These are phyloP conservation scores for Neoarthrinium moseri DNA, from an alignment of 2,329 filamentous ascomycete genomes.

Conservation along the genomic window DNA sequence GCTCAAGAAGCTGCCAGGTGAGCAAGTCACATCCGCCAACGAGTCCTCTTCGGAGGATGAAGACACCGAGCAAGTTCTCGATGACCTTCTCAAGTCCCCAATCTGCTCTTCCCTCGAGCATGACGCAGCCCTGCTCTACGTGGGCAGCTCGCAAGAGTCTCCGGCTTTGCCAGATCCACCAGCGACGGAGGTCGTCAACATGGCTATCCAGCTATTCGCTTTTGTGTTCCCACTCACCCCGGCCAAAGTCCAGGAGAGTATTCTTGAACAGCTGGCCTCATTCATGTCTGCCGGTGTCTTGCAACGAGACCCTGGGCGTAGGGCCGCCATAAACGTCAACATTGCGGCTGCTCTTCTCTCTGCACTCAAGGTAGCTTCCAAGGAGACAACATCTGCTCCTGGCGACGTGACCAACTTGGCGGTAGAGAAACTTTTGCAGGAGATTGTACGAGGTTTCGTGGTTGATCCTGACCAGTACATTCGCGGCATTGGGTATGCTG, in stretches of 20 bases:
- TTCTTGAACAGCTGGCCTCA: constrained; percentile 88
- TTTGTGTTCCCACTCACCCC: constrained; percentile 87
- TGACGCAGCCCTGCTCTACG: constrained; percentile 80
- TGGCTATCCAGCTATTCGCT: constrained; percentile 89
- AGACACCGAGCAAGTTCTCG: constrained; percentile 64
- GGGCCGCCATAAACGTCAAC: constrained; percentile 88
- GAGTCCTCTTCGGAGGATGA: constrained; percentile 46
- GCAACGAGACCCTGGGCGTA: constrained; percentile 83
- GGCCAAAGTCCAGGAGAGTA: constrained; percentile 91
- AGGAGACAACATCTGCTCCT: constrained; percentile 70
- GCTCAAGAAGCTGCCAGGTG: constrained; percentile 67
- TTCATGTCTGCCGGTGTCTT: constrained; percentile 79
- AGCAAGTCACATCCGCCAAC: constrained; percentile 54
- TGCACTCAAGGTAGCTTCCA: constrained; percentile 79
- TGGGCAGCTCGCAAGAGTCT: constrained; percentile 49
- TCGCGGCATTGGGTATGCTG: constrained; percentile 80
- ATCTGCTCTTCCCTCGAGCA: constrained; percentile 85
- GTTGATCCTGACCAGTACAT: constrained; percentile 83
- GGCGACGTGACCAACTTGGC: constrained; percentile 73
- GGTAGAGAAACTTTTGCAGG: constrained; percentile 82
- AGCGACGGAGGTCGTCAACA: constrained; percentile 89
- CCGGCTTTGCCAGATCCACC: constrained; percentile 69
- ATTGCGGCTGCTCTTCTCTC: constrained; percentile 78
- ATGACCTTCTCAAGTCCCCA: constrained; percentile 63
- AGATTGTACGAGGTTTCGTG: constrained; percentile 70